These are phyloP conservation scores for Leishmania major DNA, from an alignment of 208 protist species.

Conservation along the genomic window DNA sequence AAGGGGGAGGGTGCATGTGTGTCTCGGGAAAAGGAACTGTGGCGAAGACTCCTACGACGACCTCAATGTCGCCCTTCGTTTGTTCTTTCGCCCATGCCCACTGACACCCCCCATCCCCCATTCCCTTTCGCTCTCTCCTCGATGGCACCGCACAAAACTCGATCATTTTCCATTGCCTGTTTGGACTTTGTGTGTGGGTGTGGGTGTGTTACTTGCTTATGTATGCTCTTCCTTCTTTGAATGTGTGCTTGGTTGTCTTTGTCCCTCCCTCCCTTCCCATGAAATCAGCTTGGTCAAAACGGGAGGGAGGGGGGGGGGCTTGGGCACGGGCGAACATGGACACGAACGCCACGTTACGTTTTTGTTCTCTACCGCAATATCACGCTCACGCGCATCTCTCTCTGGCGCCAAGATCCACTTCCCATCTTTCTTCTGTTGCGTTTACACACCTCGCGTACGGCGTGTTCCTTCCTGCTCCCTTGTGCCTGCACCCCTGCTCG, in stretches of 20 bases:
- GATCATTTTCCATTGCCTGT: background rate
- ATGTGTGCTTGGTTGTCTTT: background rate
- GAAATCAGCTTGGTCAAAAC: background rate
- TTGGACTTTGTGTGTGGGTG: background rate
- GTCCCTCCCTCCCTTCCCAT: background rate
- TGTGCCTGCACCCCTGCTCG: background rate
- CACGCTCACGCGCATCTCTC: background rate
- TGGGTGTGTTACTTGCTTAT: background rate
- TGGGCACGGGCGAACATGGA: background rate
- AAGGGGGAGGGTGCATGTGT: background rate
- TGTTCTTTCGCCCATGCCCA: background rate
- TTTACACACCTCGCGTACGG: background rate
- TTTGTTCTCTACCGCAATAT: background rate
- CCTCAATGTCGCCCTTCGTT: background rate
- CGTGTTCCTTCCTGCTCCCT: background rate
- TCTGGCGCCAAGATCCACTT: background rate
- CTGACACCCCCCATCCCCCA: background rate
- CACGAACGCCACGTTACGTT: background rate
- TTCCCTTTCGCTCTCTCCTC: background rate
- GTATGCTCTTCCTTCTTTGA: background rate
- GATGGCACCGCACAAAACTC: background rate
- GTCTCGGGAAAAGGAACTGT: background rate
- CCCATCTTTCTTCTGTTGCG: background rate
- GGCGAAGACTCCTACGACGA: background rate
- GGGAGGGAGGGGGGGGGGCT: background rate